Evolutionary conservation across 1,139 yeast genomes (phyloP), one percentile per base, ranked within the genome.

Genomic region (Hyphopichia wangnamkhiaoensis): DNA sequence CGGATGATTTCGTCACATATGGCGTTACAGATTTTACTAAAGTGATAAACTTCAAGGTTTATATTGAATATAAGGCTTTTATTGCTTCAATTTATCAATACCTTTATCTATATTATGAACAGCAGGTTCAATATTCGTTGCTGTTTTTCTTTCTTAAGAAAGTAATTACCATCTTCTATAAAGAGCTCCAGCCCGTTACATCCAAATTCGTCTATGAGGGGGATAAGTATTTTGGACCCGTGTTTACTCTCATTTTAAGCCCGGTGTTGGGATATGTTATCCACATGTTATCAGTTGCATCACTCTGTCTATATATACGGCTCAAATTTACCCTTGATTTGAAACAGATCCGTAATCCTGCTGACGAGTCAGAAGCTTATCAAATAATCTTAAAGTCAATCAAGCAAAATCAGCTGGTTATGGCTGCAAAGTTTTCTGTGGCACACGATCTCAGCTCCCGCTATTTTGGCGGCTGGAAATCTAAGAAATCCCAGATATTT

Each of bases 381-480:
- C 13, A 10, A 26, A 7, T 4, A 26, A 26, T n/a, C 15, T 3
- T 7, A 6, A 4, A 26, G 9, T 4, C 15, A 14, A n/a, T 26
- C 15, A 5, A 13, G 12, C 5, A n/a, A 26, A 26, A 26, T n/a
- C 16, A 26, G 5, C 5, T n/a, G 5, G 29, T 9, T n/a, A 7
- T 26, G 12, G 9, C 29, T 4, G 15, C 3, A n/a, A 26, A n/a
- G 15, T 26, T 26, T n/a, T 26, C 25, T 12, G 12, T 31, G 8
- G n/a, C n/a, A n/a, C n/a, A n/a, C n/a, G n/a, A n/a, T n/a, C n/a
- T n/a, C n/a, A 24, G 33, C 6, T 6, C 6, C 9, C 16, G 59
- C 29, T 55, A 50, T 38, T 48, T 48, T 32, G 43, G 45, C 24
- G 52, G 59, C 1, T 56, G 61, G 61, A 47, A 44, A 17, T 34